These are phyloP conservation scores for Globisporangium recalcitrans DNA, from an alignment of 352 stramenopile genomes.

Conservation along the genomic window DNA sequence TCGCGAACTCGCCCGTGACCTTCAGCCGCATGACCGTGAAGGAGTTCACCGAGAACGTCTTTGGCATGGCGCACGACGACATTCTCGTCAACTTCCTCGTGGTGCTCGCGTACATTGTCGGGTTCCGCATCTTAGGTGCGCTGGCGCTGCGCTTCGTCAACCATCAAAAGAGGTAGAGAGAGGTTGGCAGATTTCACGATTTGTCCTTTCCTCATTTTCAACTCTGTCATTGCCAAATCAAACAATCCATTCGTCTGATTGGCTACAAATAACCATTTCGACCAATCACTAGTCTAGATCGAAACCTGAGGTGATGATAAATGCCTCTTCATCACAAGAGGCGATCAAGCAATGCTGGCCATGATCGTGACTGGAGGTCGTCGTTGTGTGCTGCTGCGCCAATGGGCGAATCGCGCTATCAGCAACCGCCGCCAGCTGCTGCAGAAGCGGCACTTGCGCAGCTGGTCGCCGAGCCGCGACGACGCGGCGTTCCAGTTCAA, in stretches of 20 bases:
- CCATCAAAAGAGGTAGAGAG: conserved; percentile 19
- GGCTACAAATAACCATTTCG: too few species aligned
- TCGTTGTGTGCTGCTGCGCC: background rate
- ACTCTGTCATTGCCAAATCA: too few species aligned
- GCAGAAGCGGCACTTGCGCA: conserved; percentile 21
- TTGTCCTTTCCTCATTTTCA: too few species aligned
- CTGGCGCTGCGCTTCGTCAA: conserved; percentile 20
- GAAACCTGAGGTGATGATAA: too few species aligned
- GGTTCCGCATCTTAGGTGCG: conserved; percentile 16
- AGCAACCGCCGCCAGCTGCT: background rate
- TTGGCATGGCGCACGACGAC: conserved; percentile 19
- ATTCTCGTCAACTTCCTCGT: conserved; percentile 17
- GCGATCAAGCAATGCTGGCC: too few species aligned
- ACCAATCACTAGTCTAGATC: too few species aligned
- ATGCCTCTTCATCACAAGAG: too few species aligned
- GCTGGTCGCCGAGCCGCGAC: conserved; percentile 25
- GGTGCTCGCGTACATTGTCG: conserved; percentile 19
- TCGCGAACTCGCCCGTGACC: conserved; percentile 13
- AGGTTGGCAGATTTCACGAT: too few species aligned
- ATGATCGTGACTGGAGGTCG: background rate
- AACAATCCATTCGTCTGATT: too few species aligned
- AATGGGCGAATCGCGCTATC: background rate
- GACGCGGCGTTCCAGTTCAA: conserved; percentile 53
- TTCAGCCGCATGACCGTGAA: conserved; percentile 16
- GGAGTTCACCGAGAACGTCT: conserved; percentile 10